Evolutionary conservation across 768 basidiomycete genomes (phyloP).

Genomic region (Tricholomella constricta): DNA sequence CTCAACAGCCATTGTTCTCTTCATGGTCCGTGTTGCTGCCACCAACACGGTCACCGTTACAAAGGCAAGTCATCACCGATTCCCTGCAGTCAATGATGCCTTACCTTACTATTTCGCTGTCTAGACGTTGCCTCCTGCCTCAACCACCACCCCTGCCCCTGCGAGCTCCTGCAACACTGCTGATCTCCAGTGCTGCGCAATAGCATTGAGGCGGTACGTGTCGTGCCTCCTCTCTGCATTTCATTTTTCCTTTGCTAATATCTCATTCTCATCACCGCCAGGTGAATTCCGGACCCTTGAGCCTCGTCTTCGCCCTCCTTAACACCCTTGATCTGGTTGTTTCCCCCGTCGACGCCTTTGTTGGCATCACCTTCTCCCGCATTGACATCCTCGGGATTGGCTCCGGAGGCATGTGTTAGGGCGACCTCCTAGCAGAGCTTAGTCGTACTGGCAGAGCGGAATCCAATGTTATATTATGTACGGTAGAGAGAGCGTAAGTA

Average conservation of each 20-base stretch:
- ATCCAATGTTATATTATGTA: too few species aligned
- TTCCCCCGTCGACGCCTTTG: background rate
- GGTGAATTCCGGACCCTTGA: background rate
- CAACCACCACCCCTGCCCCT: constrained; percentile 10
- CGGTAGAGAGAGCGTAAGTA: too few species aligned
- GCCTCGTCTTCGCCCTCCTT: background rate
- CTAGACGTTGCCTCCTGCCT: background rate
- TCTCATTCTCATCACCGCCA: background rate
- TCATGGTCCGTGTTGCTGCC: constrained; percentile 15
- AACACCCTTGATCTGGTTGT: background rate
- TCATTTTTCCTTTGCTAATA: background rate
- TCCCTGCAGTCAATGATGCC: too few species aligned
- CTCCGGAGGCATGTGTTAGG: constrained; percentile 18
- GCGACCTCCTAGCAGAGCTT: too few species aligned
- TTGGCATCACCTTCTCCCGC: constrained; percentile 16
- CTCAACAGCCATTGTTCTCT: background rate
- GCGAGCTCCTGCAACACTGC: constrained; percentile 23
- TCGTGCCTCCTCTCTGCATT: too few species aligned
- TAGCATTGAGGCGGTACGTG: too few species aligned
- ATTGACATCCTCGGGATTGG: constrained; percentile 18
- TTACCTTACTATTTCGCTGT: too few species aligned
- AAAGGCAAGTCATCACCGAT: constrained; percentile 3
- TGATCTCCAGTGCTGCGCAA: too few species aligned
- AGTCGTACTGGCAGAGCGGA: too few species aligned
- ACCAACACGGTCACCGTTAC: constrained; percentile 14